phyloP scores from a whole-genome alignment of 2,329 filamentous ascomycete species.

The Calonectria ilicicola region DNA sequence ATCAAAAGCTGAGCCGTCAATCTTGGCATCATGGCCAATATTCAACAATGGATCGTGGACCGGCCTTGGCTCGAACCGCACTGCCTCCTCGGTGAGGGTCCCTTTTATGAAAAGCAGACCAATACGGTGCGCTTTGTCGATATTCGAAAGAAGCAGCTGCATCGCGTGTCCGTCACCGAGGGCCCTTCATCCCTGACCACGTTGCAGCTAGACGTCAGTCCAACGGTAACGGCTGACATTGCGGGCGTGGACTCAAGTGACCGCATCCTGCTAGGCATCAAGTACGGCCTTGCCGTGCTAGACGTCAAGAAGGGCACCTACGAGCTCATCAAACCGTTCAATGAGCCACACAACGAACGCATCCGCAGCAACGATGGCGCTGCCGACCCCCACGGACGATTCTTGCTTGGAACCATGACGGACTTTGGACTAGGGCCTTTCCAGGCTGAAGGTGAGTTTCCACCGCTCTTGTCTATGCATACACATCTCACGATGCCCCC shows the following conservation, averaged over 20 bases:
- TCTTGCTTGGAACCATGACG: slow-evolving; percentile 90
- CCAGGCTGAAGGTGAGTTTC: slow-evolving; percentile 66
- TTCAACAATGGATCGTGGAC: slow-evolving; percentile 64
- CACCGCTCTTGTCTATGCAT: not conserved
- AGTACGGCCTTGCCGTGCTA: slow-evolving; percentile 84
- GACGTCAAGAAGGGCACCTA: slow-evolving; percentile 70
- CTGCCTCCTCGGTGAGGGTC: slow-evolving; percentile 79
- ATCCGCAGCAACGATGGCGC: slow-evolving; percentile 85
- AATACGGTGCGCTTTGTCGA: slow-evolving; percentile 83
- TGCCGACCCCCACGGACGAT: slow-evolving; percentile 82
- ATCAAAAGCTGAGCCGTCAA: not conserved
- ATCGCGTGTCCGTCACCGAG: slow-evolving; percentile 74
- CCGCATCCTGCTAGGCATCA: slow-evolving; percentile 82
- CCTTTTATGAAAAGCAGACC: slow-evolving; percentile 76
- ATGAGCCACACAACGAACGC: slow-evolving; percentile 59
- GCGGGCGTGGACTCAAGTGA: slow-evolving; percentile 70
- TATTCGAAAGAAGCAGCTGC: slow-evolving; percentile 81
- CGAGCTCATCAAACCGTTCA: slow-evolving; percentile 65
- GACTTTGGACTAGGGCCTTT: slow-evolving; percentile 72
- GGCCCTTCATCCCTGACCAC: slow-evolving; percentile 75
- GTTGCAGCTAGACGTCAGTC: slow-evolving; percentile 64
- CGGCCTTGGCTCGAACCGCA: slow-evolving; percentile 69
- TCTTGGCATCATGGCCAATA: slow-evolving; percentile 46
- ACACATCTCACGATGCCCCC: slow-evolving; percentile 2
- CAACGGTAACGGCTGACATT: slow-evolving; percentile 83